Base-by-base conservation (phyloP, 768 basidiomycete species). In the Boletus sensibilis region DNA sequence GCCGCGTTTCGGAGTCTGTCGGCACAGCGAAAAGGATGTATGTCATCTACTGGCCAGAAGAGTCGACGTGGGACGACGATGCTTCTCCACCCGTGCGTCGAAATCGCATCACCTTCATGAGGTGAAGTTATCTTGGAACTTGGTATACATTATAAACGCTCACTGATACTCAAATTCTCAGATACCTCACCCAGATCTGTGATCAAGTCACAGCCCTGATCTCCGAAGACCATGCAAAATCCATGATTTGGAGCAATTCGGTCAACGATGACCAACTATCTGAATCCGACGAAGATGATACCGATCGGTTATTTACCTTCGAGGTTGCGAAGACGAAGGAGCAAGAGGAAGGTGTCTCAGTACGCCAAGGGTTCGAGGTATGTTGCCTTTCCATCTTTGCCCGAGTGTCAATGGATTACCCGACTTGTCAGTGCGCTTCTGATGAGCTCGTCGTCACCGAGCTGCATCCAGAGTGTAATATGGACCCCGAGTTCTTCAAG, bases 41-140 rank as follows among this genome's bases (percentile, higher is more conserved):
- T 55, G 75, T 82, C 8, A 63, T 85, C 4, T 87, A 82, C 57
- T 86, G 85, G 85, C 85, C 85, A 0, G 82, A 87, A 58, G 77
- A 82, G 14, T 72, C 70, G 0, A 84, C 84, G 0, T 86, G 84
- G 85, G 64, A 79, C 37, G 82, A 85, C 57, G 66, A 73, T 34
- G 78, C 82, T 1, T 58, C 74, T 16, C 74, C 79, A 0, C 72
- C 82, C 6, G 76, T 82, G 9, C 64, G 73, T 18, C 74, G 78
- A 2, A 86, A 84, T 63, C 74, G 85, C 9, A 72, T 80, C 3
- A 82, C 84, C 0, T 86, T 86, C 65, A 84, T 86, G 80, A 70
- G 85, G 84, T 81, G 61, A 56, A 63, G 34, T 23, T 42, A 16
- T 27, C 11, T 20, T 29, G 18, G 25, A 16, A 44, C 7, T 12